Conservation (phyloP, 768 basidiomycete genomes). For the Suillus brevipes region DNA sequence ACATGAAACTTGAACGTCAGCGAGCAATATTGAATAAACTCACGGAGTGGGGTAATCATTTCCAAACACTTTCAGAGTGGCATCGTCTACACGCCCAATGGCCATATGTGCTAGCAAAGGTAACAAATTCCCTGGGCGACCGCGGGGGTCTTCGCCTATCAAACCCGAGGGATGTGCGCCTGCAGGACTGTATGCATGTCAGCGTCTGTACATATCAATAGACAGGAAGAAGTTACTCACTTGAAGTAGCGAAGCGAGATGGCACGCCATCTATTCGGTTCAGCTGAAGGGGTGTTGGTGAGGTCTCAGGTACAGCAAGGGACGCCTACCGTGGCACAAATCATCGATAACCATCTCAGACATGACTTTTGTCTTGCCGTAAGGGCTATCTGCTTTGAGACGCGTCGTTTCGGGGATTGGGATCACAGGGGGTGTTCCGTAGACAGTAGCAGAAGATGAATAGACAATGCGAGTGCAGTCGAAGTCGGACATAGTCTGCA, state of each 20-base stretch:
- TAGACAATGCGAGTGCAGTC: constrained; percentile 89
- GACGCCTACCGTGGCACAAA: constrained; percentile 67
- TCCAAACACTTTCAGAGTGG: constrained; percentile 82
- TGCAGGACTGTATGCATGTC: constrained; percentile 64
- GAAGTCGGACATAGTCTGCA: constrained; percentile 85
- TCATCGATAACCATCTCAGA: constrained; percentile 88
- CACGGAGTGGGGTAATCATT: constrained; percentile 95
- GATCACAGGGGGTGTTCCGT: constrained; percentile 88
- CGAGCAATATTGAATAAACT: constrained; percentile 26
- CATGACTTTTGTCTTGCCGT: constrained; percentile 97
- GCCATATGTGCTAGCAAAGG: constrained; percentile 96
- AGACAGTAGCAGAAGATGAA: constrained; percentile 97
- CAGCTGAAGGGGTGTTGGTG: constrained; percentile 46
- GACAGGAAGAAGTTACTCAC: constrained; percentile 41
- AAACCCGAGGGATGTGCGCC: constrained; percentile 96
- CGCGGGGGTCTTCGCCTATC: constrained; percentile 96
- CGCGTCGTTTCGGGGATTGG: constrained; percentile 94
- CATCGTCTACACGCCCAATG: constrained; percentile 76
- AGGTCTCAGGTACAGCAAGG: constrained; percentile 11
- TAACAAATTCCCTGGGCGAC: constrained; percentile 91
- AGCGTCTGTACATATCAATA: background rate
- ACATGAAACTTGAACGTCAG: constrained; percentile 4
- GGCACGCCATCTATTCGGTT: constrained; percentile 70
- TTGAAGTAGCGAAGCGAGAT: constrained; percentile 98
- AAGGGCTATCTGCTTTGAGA: constrained; percentile 86